Base-by-base conservation (phyloP, 176 grass and related monocot species). In the Pharus latifolius region DNA sequence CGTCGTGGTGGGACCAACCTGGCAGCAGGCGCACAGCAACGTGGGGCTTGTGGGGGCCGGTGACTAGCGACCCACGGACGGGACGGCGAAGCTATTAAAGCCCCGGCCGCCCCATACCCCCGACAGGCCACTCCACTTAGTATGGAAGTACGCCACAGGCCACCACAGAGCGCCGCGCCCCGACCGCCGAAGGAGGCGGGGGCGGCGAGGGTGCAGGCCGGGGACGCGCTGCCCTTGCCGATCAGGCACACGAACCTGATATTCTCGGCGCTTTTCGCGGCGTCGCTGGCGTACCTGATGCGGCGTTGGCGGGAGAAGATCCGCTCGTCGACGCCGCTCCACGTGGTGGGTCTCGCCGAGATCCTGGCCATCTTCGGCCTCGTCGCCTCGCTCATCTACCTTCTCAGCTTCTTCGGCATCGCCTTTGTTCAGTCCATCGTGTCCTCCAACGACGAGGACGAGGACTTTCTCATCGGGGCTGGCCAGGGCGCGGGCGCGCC, bases 371-470 rank as follows among this genome's bases (percentile, higher is more conserved):
- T 92, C 69, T 88, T 81, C 69, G 85, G 85, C 58, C 90, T 93
- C 65, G 72, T 89, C 15, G 82, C 74, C 0, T 93, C 90, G 0
- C 85, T 89, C 60, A 86, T 93, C 75, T 93, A 93, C 72, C 85
- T 93, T 25, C 77, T 93, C 65, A 83, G 78, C 61, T 93, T 93
- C 82, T 93, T 86, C 76, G 90, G 90, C 55, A 89, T 93, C 71
- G 86, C 79, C 58, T 93, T 85, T 74, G 80, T 93, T 4, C 90
- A 93, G 60, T 89, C 90, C 57, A 68, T 85, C 60, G 77, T 92
- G 6, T 92, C 90, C 78, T 85, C 73, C 70, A 75, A 75, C 69
- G 90, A 92, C 65, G 90, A 92, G 49, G 90, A 92, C 38, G 88
- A 92, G 29, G 84, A 87, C 53, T 85, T 63, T 70, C 54, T 85